Evolutionary conservation across 352 stramenopile genomes (phyloP), one percentile per base, ranked within the genome.

Genomic region (Pythium coloratum): DNA sequence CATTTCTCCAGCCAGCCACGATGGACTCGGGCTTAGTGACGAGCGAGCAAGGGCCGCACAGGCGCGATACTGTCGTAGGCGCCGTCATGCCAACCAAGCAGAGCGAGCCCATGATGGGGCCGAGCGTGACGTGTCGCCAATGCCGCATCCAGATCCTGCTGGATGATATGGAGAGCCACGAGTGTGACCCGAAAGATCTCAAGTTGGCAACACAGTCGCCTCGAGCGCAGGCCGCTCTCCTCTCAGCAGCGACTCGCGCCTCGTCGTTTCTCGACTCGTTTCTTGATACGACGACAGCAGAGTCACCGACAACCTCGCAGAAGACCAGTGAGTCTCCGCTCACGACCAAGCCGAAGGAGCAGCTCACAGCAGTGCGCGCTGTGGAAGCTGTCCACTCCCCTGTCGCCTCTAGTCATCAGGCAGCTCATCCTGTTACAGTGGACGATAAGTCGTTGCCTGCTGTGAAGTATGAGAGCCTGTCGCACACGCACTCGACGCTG

Each of bases 131-230:
- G 14, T 89, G 83, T 38, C 77, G 80, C 4, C 80, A 82, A 24
- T 90, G 83, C 42, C 81, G 80, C 20, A 65, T 75, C 0, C 71
- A 82, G 32, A 74, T 90, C 46, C 64, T 70, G 6, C 63, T 90
- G 36, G 83, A 91, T 56, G 72, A 82, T 14, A 90, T 88, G 46
- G 83, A 91, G 40, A 80, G 66, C 6, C 83, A 91, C 59, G 83
- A 91, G 67, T 90, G 83, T 57, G 56, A 70, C 34, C 61, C 51
- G 0, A 64, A 63, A 18, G 73, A 76, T 65, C 13, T 71, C 44
- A 71, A 70, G 16, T 32, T 42, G 16, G 62, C 62, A 6, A 62
- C 57, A 0, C 32, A 64, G 32, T 74, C 68, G 13, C 62, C 62
- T 55, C 62, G 57, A 1, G 58, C 50, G 0, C 40, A 64, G 13